Evolutionary conservation across 2,329 filamentous ascomycete genomes (phyloP), one percentile per base, ranked within the genome.

Genomic region (Cadophora gregata): DNA sequence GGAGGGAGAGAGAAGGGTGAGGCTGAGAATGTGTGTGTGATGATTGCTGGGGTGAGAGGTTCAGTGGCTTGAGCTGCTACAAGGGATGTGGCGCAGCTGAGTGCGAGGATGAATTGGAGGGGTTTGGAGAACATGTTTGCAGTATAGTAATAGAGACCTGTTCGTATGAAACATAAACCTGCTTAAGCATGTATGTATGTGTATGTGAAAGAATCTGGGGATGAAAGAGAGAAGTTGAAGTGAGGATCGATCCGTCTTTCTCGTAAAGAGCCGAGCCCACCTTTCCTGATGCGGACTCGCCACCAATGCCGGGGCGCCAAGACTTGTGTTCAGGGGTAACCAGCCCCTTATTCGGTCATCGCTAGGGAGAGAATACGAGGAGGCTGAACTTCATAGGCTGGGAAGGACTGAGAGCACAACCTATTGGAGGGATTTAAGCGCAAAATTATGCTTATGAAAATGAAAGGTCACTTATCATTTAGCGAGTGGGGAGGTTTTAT

Each of bases 301-400:
- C 31, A 25, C 53, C 29, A 58, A 8, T 25, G 14, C 36, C 9
- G 55, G 55, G 31, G 1, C 55, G 55, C 55, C 21, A 58, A 58
- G 33, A 4, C 55, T 58, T 33, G 55, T 58, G 55, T 25, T 38
- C 55, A 36, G 55, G 55, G 55, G 55, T 36, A 58, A 38, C n/a
- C n/a, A 6, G 6, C 5, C 55, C 51, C 55, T n/a, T 36, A 36
- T 36, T 36, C n/a, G 55, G 55, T 58, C 29, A 56, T 36, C 51
- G 53, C 53, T 56, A 21, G 33, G 27, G 1, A 42, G 10, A 27
- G 31, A 38, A 58, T 58, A 58, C 55, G 55, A 58, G 53, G 31
- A 24, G 21, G 33, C n/a, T 38, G 31, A 38, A 36, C 31, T 27
- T 58, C 31, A 58, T 25, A 42, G 55, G 31, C 2, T 56, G 29